Conservation (phyloP, 495 filamentous ascomycete genomes). For the Talaromyces trachyspermus region DNA sequence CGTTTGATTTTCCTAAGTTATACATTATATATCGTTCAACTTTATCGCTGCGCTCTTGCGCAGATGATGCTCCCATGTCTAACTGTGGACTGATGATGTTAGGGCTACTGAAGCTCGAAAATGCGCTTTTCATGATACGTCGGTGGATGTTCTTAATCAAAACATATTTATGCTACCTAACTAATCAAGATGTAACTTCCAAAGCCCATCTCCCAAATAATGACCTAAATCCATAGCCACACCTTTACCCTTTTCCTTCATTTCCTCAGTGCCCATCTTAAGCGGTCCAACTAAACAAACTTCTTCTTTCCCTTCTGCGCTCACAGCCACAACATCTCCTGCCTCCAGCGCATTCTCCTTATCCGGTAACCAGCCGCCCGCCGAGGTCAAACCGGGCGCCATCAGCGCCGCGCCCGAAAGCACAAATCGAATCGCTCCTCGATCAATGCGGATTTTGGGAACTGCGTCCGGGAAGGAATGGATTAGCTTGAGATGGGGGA, state of each 20-base stretch:
- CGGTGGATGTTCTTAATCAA: too few species aligned
- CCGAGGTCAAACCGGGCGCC: conserved; percentile 82
- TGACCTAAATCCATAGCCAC: conserved; percentile 87
- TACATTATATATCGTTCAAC: too few species aligned
- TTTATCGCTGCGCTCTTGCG: too few species aligned
- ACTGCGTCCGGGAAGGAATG: conserved; percentile 50
- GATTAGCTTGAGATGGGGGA: conserved; percentile 74
- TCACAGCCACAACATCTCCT: conserved; percentile 76
- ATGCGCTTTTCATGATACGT: too few species aligned
- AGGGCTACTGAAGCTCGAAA: too few species aligned
- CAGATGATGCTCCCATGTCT: too few species aligned
- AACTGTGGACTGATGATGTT: too few species aligned
- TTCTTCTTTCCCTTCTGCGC: conserved; percentile 89
- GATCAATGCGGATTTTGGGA: conserved; percentile 62
- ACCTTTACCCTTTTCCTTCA: conserved; percentile 87
- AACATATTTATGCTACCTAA: too few species aligned
- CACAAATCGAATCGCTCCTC: conserved; percentile 95
- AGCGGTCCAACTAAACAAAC: conserved; percentile 82
- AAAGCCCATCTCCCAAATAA: conserved; percentile 91
- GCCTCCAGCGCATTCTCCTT: conserved; percentile 50
- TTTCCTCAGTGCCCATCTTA: conserved; percentile 83
- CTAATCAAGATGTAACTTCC: conserved; percentile 69
- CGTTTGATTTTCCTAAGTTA: conserved; percentile 9
- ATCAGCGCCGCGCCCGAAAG: conserved; percentile 88
- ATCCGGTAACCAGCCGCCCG: conserved; percentile 69